phyloP scores from a whole-genome alignment of 1,284 basidiomycete genomes.

The Rhodotorula mucilaginosa region DNA sequence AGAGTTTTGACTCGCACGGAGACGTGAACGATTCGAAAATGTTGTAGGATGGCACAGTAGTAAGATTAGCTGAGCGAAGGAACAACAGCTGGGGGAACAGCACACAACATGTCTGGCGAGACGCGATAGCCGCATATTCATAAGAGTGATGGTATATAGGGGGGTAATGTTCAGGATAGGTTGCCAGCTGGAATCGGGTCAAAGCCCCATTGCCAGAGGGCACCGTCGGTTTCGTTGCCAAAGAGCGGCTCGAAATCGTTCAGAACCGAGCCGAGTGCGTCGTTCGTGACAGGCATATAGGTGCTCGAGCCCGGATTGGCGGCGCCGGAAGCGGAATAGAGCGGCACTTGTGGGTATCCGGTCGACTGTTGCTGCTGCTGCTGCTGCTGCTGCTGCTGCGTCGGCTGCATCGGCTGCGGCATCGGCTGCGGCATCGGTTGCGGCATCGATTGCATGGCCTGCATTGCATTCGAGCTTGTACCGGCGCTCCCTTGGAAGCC shows the following conservation, averaged over 20 bases:
- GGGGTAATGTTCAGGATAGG: neutral
- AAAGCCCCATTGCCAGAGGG: conserved; percentile 28
- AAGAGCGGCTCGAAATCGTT: conserved; percentile 37
- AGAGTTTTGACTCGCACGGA: conserved; percentile 53
- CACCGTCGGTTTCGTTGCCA: conserved; percentile 13
- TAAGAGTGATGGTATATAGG: neutral
- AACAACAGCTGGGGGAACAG: neutral
- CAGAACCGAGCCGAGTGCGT: conserved; percentile 27
- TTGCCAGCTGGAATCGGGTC: neutral
- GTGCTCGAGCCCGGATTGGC: neutral
- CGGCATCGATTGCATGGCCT: neutral
- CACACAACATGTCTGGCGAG: neutral
- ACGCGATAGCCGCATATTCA: neutral
- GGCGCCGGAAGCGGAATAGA: neutral
- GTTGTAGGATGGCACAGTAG: neutral
- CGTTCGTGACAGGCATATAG: conserved; percentile 29
- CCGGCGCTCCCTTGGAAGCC: neutral
- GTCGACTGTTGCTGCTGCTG: neutral
- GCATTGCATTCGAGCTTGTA: no score
- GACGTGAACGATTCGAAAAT: neutral
- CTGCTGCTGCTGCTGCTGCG: no score
- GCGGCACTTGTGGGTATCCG: neutral
- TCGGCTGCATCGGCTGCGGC: neutral
- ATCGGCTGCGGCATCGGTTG: neutral
- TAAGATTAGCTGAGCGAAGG: neutral